Evolutionary conservation across 2,329 filamentous ascomycete genomes (phyloP), one percentile per base, ranked within the genome.

Genomic region (Falciphora oryzae): DNA sequence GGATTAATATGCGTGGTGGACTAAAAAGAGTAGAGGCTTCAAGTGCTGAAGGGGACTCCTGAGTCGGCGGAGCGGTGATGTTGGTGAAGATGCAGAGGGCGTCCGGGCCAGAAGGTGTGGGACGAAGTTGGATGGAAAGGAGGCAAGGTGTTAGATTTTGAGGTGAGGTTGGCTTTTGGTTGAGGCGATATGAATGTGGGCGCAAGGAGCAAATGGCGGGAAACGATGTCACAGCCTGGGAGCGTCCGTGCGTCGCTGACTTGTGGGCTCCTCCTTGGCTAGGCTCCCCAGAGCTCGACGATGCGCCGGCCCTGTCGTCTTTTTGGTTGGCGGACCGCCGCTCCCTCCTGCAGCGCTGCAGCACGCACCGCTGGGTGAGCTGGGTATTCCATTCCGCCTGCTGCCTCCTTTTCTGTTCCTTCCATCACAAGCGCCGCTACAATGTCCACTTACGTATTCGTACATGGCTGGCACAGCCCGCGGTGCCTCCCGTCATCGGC

Each of bases 1-100:
- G 76, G 79, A 78, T 83, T 80, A 76, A 69, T 70, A 69, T 64
- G 68, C 66, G 57, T 59, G 61, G 25, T 59, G 70, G 71, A 67
- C 65, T 66, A 67, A 64, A 69, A 72, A 67, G 65, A 68, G 69
- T 69, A 71, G 67, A 68, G 72, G 72, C 73, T 14, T 74, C 72
- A 69, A 70, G 71, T 73, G 74, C 28, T 62, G 8, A 16, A 28
- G 25, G 28, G 76, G 38, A 75, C 71, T 70, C 71, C 70, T 14
- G 67, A 72, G 75, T 73, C 73, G 74, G 70, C 70, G 70, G 70
- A 73, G 74, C 70, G 68, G 70, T 69, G 70, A 69, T 70, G 69
- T 69, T 69, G 67, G 68, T 68, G 59, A 67, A 67, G 69, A 72
- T 70, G 69, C 72, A 72, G 72, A 71, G 67, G 69, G 71, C 70